Evolutionary conservation across 768 basidiomycete species (phyloP).

Genomic region (Boletus eberwhitei): DNA sequence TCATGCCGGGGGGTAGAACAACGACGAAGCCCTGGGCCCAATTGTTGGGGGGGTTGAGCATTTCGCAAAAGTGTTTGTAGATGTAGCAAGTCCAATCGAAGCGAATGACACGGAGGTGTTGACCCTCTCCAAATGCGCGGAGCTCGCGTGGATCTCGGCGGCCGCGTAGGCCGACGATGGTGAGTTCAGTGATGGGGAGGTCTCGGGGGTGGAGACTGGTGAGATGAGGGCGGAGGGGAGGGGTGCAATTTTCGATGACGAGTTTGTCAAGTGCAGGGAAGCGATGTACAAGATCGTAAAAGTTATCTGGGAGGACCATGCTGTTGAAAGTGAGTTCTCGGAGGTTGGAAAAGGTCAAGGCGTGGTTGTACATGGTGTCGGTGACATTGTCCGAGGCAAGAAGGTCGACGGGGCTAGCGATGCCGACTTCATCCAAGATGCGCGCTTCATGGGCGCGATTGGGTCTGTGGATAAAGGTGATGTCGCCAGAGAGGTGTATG

Average conservation of each 20-base stretch:
- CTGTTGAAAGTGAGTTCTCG: slow-evolving; percentile 36
- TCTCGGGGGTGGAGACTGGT: slow-evolving; percentile 26
- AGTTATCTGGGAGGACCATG: slow-evolving; percentile 35
- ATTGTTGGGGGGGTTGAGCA: slow-evolving; percentile 5
- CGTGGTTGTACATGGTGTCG: slow-evolving; percentile 19
- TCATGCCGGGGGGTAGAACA: slow-evolving; percentile 5
- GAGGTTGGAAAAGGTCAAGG: slow-evolving; percentile 32
- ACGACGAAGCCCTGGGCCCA: slow-evolving; percentile 15
- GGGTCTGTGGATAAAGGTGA: slow-evolving; percentile 15
- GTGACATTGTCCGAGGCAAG: slow-evolving; percentile 20
- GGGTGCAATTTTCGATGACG: slow-evolving; percentile 40
- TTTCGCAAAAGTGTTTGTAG: slow-evolving; percentile 28
- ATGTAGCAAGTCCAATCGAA: slow-evolving; percentile 43
- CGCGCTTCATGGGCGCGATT: slow-evolving; percentile 25
- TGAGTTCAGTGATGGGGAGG: slow-evolving; percentile 43
- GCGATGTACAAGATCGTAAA: slow-evolving; percentile 35
- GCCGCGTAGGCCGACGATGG: slow-evolving; percentile 36
- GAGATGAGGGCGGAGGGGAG: slow-evolving; percentile 20
- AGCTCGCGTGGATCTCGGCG: slow-evolving; percentile 23
- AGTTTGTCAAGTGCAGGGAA: slow-evolving; percentile 38
- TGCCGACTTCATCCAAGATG: slow-evolving; percentile 20
- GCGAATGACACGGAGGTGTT: slow-evolving; percentile 38
- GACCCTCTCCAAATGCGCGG: slow-evolving; percentile 35
- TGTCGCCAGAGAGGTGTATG: slow-evolving; percentile 15
- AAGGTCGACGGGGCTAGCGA: slow-evolving; percentile 18